phyloP scores from a whole-genome alignment of 108 stramenopile species.

The Mediolabrus comicus region DNA sequence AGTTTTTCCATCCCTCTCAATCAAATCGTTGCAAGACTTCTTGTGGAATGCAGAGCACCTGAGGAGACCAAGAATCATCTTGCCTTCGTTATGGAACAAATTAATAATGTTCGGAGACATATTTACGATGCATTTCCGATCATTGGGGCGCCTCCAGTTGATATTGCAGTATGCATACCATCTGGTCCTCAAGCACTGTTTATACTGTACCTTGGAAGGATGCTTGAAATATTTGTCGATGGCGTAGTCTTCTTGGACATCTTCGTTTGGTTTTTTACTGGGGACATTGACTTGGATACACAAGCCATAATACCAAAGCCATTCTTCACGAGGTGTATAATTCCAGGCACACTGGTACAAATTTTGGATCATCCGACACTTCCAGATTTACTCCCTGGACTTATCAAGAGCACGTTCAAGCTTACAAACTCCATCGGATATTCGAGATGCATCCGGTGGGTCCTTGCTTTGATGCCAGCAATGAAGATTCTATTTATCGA shows the following conservation, averaged over 20 bases:
- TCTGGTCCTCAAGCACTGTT: slow-evolving; percentile 52
- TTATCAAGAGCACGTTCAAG: slow-evolving; percentile 19
- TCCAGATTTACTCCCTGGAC: slow-evolving; percentile 47
- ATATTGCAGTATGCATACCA: slow-evolving; percentile 50
- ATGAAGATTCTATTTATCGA: slow-evolving; percentile 44
- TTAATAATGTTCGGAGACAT: slow-evolving; percentile 31
- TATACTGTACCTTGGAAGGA: slow-evolving; percentile 34
- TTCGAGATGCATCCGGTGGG: slow-evolving; percentile 56
- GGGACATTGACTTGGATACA: slow-evolving; percentile 57
- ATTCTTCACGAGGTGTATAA: slow-evolving; percentile 59
- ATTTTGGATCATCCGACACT: slow-evolving; percentile 70
- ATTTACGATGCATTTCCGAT: slow-evolving; percentile 33
- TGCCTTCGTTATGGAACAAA: slow-evolving; percentile 34
- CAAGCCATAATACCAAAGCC: slow-evolving; percentile 62
- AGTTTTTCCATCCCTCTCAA: slow-evolving; percentile 44
- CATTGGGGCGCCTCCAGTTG: slow-evolving; percentile 33
- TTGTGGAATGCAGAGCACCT: slow-evolving; percentile 39
- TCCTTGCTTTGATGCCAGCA: slow-evolving; percentile 50
- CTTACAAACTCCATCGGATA: slow-evolving; percentile 45
- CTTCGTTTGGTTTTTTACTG: slow-evolving; percentile 70
- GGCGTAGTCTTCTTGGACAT: slow-evolving; percentile 64
- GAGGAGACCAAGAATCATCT: slow-evolving; percentile 35
- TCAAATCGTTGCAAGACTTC: slow-evolving; percentile 34
- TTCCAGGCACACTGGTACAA: slow-evolving; percentile 69
- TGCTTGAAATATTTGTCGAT: slow-evolving; percentile 56